Conservation (phyloP, 2,329 filamentous ascomycete genomes). For the Ophiocordyceps unilateralis region DNA sequence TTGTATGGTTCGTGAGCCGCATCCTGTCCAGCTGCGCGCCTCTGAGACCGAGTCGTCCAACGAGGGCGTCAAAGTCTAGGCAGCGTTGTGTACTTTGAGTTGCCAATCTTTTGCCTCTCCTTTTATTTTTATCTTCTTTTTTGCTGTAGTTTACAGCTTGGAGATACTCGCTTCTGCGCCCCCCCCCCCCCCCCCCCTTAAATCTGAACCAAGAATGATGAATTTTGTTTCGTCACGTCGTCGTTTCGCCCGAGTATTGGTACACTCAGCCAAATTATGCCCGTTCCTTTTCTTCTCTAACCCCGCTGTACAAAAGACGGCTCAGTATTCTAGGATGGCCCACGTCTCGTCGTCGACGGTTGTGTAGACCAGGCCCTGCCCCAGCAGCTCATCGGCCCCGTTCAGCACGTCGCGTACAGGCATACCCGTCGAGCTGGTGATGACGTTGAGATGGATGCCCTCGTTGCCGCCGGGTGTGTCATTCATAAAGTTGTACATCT, state of each 20-base stretch:
- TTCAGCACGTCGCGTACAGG: slow-evolving; percentile 52
- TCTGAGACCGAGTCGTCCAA: slow-evolving; percentile 3
- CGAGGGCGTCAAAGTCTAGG: slow-evolving; percentile 3
- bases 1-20: slow-evolving; percentile 69
- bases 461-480: slow-evolving; percentile 57
- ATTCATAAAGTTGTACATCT: slow-evolving; percentile 54
- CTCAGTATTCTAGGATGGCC: slow-evolving; percentile 52
- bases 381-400: slow-evolving; percentile 67
- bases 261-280: background rate
- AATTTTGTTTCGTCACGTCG: background rate
- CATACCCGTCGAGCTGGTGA: slow-evolving; percentile 49
- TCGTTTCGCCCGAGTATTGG: background rate
- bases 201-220: too few relatives aligned
- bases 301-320: background rate
- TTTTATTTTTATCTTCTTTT: background rate
- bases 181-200: too few relatives aligned
- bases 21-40: slow-evolving; percentile 10
- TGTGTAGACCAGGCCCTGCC: slow-evolving; percentile 63
- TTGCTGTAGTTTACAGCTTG: background rate
- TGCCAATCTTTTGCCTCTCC: background rate
- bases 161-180: background rate
- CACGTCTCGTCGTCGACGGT: slow-evolving; percentile 89
- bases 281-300: background rate
- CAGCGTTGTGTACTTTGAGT: background rate
- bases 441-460: slow-evolving; percentile 64